These are phyloP conservation scores for Xylaria cubensis DNA, from an alignment of 495 filamentous ascomycete species.

Conservation along the genomic window DNA sequence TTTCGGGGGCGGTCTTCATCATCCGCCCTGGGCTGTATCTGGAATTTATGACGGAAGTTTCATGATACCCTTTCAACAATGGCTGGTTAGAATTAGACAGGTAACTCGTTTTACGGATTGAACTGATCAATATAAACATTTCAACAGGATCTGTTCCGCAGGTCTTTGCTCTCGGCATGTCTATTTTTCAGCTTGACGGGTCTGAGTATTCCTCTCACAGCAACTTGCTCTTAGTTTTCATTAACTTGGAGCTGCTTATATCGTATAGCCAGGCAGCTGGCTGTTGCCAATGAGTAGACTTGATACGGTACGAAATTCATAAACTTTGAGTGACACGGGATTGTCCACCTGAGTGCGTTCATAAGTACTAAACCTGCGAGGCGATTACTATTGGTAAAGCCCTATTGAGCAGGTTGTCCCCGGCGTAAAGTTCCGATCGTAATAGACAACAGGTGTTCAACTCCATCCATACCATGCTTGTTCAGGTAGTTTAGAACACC, in stretches of 20 bases:
- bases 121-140: conserved; percentile 1
- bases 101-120: conserved; percentile 9
- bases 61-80: conserved; percentile 45
- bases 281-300: background rate
- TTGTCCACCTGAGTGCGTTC: background rate
- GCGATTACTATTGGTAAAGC: background rate
- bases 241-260: background rate
- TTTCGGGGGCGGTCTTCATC: conserved; percentile 26
- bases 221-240: background rate
- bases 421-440: conserved; percentile 78
- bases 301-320: background rate
- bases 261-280: background rate
- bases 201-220: background rate
- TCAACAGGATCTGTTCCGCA: background rate
- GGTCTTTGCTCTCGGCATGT: background rate
- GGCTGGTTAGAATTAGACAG: conserved; percentile 28
- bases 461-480: conserved; percentile 66
- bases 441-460: conserved; percentile 77
- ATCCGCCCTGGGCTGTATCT: conserved; percentile 11
- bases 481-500: conserved; percentile 77
- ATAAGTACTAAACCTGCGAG: background rate
- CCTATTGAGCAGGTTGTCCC: conserved; percentile 33
- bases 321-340: no score
- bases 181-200: background rate
- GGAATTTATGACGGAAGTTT: conserved; percentile 22